These are phyloP conservation scores for Rhytidiadelphus loreus DNA, from an alignment of 225 moss, liverwort and hornwort genomes.

Conservation along the genomic window DNA sequence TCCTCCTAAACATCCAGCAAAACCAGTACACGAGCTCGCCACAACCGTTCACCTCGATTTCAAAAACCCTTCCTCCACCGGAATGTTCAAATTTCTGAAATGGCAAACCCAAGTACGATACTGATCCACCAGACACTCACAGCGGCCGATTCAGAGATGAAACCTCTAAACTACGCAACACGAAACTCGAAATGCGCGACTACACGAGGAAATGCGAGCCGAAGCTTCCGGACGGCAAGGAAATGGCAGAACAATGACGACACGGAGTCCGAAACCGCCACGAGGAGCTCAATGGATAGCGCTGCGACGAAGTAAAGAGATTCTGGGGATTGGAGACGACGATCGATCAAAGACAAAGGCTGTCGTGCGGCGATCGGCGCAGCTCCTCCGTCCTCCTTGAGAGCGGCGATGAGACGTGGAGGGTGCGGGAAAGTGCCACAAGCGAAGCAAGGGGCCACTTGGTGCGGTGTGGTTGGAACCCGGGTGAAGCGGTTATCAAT, in stretches of 20 bases:
- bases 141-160: background rate
- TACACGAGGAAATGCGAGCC: background rate
- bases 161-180: background rate
- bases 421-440: background rate
- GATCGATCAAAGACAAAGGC: background rate
- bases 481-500: background rate
- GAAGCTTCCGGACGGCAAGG: background rate
- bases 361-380: background rate
- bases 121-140: background rate
- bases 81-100: background rate
- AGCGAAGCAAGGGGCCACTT: background rate
- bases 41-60: background rate
- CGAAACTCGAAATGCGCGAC: background rate
- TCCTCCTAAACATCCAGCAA: background rate
- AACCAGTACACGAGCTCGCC: background rate
- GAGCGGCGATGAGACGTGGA: conserved; percentile 15
- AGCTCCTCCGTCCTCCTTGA: background rate
- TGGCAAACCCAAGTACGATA: background rate
- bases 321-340: background rate
- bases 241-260: background rate
- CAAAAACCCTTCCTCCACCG: background rate
- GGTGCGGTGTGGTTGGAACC: background rate
- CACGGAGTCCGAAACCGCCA: background rate
- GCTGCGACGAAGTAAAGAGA: background rate
- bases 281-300: background rate